Conservation (phyloP, 306 rosid genomes). For the Phaseolus lunatus region DNA sequence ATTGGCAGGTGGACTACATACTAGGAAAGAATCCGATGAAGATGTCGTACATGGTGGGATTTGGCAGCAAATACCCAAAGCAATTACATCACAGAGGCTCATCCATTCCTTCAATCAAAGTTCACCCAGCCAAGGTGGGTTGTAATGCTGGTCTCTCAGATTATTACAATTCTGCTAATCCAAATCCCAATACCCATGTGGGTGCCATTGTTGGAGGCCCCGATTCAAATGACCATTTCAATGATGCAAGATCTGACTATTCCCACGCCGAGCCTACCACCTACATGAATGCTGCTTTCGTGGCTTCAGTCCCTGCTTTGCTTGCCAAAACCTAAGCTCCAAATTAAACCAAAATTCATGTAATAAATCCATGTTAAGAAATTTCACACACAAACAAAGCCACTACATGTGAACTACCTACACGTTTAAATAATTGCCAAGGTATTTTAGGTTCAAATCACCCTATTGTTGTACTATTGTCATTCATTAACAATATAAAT, state of each 20-base stretch:
- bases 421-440: not conserved
- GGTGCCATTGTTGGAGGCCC: constrained; percentile 94
- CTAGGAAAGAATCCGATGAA: constrained; percentile 80
- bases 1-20: constrained; percentile 76
- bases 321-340: constrained; percentile 22
- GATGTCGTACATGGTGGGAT: constrained; percentile 85
- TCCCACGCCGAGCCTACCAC: constrained; percentile 83
- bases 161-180: constrained; percentile 56
- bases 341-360: not conserved
- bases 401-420: too few relatives aligned
- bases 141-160: constrained; percentile 65
- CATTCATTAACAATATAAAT: too few relatives aligned
- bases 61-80: constrained; percentile 69
- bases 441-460: not conserved
- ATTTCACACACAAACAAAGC: too few relatives aligned
- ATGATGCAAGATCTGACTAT: constrained; percentile 71
- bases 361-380: not conserved
- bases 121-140: constrained; percentile 60
- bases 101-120: constrained; percentile 71
- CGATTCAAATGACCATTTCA: constrained; percentile 65
- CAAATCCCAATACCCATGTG: constrained; percentile 77
- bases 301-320: constrained; percentile 76
- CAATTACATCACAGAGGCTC: constrained; percentile 88
- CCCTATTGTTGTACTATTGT: not conserved
- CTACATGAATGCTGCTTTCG: constrained; percentile 81